Conservation (phyloP, 108 stramenopile species). For the Skeletonema grethae region DNA sequence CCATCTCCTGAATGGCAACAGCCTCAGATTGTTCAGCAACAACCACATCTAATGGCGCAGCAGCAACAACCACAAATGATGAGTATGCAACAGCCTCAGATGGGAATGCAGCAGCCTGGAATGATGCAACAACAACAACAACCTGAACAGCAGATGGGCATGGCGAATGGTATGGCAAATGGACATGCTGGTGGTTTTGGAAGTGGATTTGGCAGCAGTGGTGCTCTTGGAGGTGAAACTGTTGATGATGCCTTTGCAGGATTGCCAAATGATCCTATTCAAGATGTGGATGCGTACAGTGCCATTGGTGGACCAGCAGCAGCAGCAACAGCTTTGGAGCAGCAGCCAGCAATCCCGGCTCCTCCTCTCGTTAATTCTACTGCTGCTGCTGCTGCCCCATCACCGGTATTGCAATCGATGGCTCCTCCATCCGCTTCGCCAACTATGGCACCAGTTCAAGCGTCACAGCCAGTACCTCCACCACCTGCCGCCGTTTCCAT, state of each 20-base stretch:
- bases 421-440: conserved; percentile 20
- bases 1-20: conserved; percentile 10
- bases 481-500: background rate
- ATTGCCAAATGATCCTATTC: conserved; percentile 41
- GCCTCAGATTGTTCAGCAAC: conserved; percentile 3
- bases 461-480: conserved; percentile 15
- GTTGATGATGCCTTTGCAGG: conserved; percentile 88
- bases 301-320: conserved; percentile 15
- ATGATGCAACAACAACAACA: conserved; percentile 27
- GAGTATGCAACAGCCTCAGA: background rate
- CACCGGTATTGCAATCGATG: conserved; percentile 6
- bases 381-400: conserved; percentile 11
- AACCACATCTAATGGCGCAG: background rate
- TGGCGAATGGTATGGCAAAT: conserved; percentile 11
- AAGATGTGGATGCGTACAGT: conserved; percentile 30
- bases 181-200: conserved; percentile 19
- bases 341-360: conserved; percentile 11
- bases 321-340: background rate
- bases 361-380: conserved; percentile 12
- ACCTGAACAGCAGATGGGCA: background rate
- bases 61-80: conserved; percentile 17
- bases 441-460: background rate
- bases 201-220: conserved; percentile 10
- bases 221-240: conserved; percentile 51
- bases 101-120: conserved; percentile 3